Percentiles rank a stretch among this genome's conserved stretches.
Evolutionary conservation across 495 filamentous ascomycete species (phyloP).

Genomic region (Cercophora samala): DNA sequence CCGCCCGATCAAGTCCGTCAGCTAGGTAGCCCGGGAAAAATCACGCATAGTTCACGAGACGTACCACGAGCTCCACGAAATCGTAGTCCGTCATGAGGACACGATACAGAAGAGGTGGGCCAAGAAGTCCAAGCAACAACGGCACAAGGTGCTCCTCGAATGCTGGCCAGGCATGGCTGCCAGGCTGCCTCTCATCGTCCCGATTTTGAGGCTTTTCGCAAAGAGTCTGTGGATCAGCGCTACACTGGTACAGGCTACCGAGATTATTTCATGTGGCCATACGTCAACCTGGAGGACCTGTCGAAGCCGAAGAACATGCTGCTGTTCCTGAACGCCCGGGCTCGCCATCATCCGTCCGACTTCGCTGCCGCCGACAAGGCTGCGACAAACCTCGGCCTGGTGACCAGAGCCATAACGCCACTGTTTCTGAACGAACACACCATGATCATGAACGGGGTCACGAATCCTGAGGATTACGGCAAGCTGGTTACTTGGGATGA

Average conservation of each 20-base stretch:
- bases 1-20: too few relatives aligned
- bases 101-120: slow-evolving; percentile 49
- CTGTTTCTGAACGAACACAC: slow-evolving; percentile 38
- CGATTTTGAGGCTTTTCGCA: slow-evolving; percentile 46
- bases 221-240: slow-evolving; percentile 19
- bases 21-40: not conserved
- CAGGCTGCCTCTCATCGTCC: slow-evolving; percentile 45
- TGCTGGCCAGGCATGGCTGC: slow-evolving; percentile 50
- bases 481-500: slow-evolving; percentile 43
- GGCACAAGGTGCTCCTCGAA: slow-evolving; percentile 39
- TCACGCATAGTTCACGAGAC: not conserved
- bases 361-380: slow-evolving; percentile 44
- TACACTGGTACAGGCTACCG: slow-evolving; percentile 14
- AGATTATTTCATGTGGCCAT: slow-evolving; percentile 46
- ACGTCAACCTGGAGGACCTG: slow-evolving; percentile 59
- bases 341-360: slow-evolving; percentile 39
- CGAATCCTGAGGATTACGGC: slow-evolving; percentile 42
- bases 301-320: slow-evolving; percentile 39
- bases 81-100: slow-evolving; percentile 44
- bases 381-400: slow-evolving; percentile 28
- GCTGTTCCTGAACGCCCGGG: slow-evolving; percentile 50
- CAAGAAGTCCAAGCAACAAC: slow-evolving; percentile 45
- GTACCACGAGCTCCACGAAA: slow-evolving; percentile 5
- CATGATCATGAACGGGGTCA: slow-evolving; percentile 42
- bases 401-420: slow-evolving; percentile 31